Evolutionary conservation across 139 green algal species (phyloP).

Genomic region (Coelastrella sp.): DNA sequence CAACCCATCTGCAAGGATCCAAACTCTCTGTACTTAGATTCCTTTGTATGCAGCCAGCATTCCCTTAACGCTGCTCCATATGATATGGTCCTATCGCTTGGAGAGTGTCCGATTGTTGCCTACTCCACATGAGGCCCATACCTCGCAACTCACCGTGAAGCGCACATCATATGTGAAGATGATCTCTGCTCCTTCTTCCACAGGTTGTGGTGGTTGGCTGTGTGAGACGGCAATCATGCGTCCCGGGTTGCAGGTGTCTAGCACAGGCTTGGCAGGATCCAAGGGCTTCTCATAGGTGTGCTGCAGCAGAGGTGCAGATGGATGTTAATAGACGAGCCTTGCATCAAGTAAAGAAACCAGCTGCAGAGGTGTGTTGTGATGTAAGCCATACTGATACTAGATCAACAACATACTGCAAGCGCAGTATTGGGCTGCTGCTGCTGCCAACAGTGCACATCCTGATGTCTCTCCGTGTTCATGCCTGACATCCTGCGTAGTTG

Average conservation of each 20-base stretch:
- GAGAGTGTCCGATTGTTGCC: neutral
- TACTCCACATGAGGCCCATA: too few relatives aligned
- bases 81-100: neutral
- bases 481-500: too few relatives aligned
- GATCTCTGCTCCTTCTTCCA: constrained; percentile 88
- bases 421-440: too few relatives aligned
- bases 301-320: constrained; percentile 32
- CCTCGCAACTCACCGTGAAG: constrained; percentile 74
- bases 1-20: neutral
- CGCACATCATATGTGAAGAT: constrained; percentile 98
- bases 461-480: too few relatives aligned
- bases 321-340: too few relatives aligned
- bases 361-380: too few relatives aligned
- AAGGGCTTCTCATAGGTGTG: constrained; percentile 90
- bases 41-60: too few relatives aligned
- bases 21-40: neutral
- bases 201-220: constrained; percentile 74
- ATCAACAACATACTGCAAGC: too few relatives aligned
- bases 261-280: constrained; percentile 71
- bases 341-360: too few relatives aligned
- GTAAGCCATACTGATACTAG: too few relatives aligned
- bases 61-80: too few relatives aligned
- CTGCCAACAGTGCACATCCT: too few relatives aligned
- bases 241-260: constrained; percentile 92
- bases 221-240: constrained; percentile 86